Evolutionary conservation across 2,329 filamentous ascomycete species (phyloP), one percentile per base, ranked within the genome.

Genomic region (Raffaelea ambrosiae): DNA sequence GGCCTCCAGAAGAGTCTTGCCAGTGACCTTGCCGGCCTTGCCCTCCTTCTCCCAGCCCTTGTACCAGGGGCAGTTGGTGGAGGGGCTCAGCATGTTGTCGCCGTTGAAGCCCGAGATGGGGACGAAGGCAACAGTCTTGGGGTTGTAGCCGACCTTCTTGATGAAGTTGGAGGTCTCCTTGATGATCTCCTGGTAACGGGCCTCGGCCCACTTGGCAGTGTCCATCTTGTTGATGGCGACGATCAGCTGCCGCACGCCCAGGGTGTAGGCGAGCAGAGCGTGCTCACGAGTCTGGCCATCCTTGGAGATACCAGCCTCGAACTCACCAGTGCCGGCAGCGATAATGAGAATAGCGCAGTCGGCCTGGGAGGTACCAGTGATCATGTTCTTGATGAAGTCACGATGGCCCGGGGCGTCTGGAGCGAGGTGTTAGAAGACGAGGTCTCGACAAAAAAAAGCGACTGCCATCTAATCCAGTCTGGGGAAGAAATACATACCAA

Each of bases 321-420:
- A 98, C 84, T 98, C 93, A 96, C 93, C 93, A 88, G 89, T 95
- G 82, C 93, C 93, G 68, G 93, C 89, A 66, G 91, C 93, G 77
- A 98, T 98, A 79, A 98, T 97, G 81, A 98, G 90, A 74, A 98
- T 88, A 69, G 93, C 93, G 79, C 93, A 97, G 71, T 98, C 93
- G 66, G 93, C 93, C 86, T 97, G 93, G 74, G 93, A 98, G 70
- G 93, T 97, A 90, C 93, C 93, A 86, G 93, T 97, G 76, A 98
- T 98, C 93, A 98, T 98, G 90, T 97, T 98, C 91, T 98, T 98
- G 88, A 98, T 97, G 84, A 97, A 98, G 72, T 98, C 93, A 93
- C 93, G 91, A 79, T 98, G 93, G 77, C 93, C 93, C 68, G 93
- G 93, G 73, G 93, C 93, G 69, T 98, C 88, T 86, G 60, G 10